These are phyloP conservation scores for Clonostachys chloroleuca DNA, from an alignment of 2,329 filamentous ascomycete species.

Conservation along the genomic window DNA sequence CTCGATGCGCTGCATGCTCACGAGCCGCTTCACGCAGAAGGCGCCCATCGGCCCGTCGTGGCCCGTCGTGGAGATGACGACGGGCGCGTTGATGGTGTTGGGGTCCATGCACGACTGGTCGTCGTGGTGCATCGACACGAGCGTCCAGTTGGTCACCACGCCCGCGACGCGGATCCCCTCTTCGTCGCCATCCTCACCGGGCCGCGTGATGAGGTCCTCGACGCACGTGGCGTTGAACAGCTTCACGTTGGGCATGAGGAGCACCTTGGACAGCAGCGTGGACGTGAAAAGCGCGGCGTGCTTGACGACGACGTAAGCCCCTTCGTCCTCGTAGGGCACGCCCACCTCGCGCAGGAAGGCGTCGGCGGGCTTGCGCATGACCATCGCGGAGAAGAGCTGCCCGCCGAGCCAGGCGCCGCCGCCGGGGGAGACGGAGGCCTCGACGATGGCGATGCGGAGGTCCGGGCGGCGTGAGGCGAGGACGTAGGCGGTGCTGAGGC, in stretches of 20 bases:
- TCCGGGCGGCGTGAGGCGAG: slow-evolving; percentile 81
- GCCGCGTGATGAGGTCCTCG: slow-evolving; percentile 87
- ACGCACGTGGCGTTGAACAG: slow-evolving; percentile 93
- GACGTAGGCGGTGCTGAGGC: slow-evolving; percentile 79
- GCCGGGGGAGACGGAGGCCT: slow-evolving; percentile 81
- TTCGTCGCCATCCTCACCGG: slow-evolving; percentile 38
- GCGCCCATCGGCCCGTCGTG: slow-evolving; percentile 90
- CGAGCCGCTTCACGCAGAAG: slow-evolving; percentile 86
- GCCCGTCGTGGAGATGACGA: slow-evolving; percentile 85
- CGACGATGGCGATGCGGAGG: slow-evolving; percentile 86
- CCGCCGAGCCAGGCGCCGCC: slow-evolving; percentile 91
- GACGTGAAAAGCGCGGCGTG: slow-evolving; percentile 90
- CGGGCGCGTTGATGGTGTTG: slow-evolving; percentile 90
- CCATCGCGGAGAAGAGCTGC: slow-evolving; percentile 92
- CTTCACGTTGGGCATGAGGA: slow-evolving; percentile 87
- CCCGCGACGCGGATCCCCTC: slow-evolving; percentile 69
- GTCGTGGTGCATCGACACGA: slow-evolving; percentile 82
- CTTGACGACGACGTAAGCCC: slow-evolving; percentile 87
- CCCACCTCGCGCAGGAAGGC: slow-evolving; percentile 77
- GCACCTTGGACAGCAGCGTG: slow-evolving; percentile 77
- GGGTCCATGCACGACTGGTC: slow-evolving; percentile 96
- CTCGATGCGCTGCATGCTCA: slow-evolving; percentile 80
- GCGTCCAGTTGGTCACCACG: slow-evolving; percentile 94
- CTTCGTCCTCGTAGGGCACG: slow-evolving; percentile 84
- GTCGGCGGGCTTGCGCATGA: slow-evolving; percentile 90